Evolutionary conservation across 805 yeast genomes (phyloP).

Genomic region (Kazachstania africana): DNA sequence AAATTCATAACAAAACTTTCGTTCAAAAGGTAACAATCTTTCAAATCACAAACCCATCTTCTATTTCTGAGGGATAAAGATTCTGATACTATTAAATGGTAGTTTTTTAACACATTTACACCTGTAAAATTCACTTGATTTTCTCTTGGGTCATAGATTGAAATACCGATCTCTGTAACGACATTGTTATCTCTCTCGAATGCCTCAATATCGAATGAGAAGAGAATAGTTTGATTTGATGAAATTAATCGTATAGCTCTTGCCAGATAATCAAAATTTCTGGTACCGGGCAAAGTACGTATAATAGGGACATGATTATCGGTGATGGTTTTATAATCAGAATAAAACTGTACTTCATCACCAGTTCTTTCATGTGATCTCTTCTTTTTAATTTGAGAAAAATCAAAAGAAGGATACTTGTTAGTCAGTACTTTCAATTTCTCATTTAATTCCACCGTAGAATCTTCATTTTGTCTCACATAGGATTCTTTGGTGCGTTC

Average conservation of each 20-base stretch:
- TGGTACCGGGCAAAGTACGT: slow-evolving; percentile 11
- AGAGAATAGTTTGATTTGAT: slow-evolving; percentile 23
- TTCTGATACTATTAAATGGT: slow-evolving; percentile 37
- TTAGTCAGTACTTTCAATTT: slow-evolving; percentile 5
- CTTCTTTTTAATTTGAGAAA: neutral
- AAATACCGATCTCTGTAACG: slow-evolving; percentile 47
- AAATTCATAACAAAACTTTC: slow-evolving; percentile 32
- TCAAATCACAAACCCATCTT: slow-evolving; percentile 42
- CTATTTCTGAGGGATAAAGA: slow-evolving; percentile 35
- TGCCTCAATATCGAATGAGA: slow-evolving; percentile 48
- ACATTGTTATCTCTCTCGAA: slow-evolving; percentile 33
- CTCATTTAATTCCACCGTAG: slow-evolving; percentile 3
- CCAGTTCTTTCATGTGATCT: slow-evolving; percentile 1
- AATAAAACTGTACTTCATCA: slow-evolving; percentile 3
- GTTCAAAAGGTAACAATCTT: slow-evolving; percentile 39
- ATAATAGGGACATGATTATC: slow-evolving; percentile 16
- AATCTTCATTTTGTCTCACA: slow-evolving; percentile 2
- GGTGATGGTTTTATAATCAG: slow-evolving; percentile 7
- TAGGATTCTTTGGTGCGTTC: slow-evolving; percentile 3
- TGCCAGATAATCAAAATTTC: slow-evolving; percentile 12
- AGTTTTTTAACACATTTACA: slow-evolving; percentile 25
- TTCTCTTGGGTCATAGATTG: slow-evolving; percentile 43
- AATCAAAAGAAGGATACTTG: slow-evolving; percentile 1
- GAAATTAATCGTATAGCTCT: slow-evolving; percentile 14
- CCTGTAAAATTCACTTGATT: slow-evolving; percentile 33